phyloP scores from a whole-genome alignment of 345 rosid genomes.

The Arabis hirsuta region DNA sequence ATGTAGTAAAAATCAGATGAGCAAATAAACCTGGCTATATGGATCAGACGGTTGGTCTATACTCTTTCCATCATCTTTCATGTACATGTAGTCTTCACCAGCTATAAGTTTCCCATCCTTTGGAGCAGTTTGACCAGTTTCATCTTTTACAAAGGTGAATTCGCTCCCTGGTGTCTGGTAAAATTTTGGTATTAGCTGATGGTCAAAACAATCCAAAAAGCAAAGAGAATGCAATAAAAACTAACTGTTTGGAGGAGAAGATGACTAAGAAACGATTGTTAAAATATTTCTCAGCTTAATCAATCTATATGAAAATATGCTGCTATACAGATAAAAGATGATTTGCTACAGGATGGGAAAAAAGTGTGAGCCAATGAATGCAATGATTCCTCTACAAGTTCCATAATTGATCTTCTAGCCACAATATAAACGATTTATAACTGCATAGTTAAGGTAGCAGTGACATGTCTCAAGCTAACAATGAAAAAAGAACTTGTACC shows the following conservation, averaged over 20 bases:
- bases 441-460: slow-evolving; percentile 6
- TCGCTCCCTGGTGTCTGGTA: too few relatives aligned
- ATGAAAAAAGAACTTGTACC: slow-evolving; percentile 50
- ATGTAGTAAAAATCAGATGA: too few relatives aligned
- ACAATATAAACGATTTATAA: slow-evolving; percentile 14
- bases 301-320: slow-evolving; percentile 1
- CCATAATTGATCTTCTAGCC: slow-evolving; percentile 10
- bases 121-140: too few relatives aligned
- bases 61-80: too few relatives aligned
- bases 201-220: too few relatives aligned
- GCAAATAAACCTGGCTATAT: too few relatives aligned
- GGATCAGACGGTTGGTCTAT: too few relatives aligned
- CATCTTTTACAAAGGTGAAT: too few relatives aligned
- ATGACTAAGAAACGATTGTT: slow-evolving; percentile 22
- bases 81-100: too few relatives aligned
- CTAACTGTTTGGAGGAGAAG: neutral
- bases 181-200: too few relatives aligned
- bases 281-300: slow-evolving; percentile 25
- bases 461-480: slow-evolving; percentile 23
- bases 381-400: neutral
- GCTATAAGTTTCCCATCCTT: too few relatives aligned
- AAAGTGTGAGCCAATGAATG: neutral
- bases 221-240: neutral
- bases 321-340: slow-evolving; percentile 14
- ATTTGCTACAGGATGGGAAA: neutral